phyloP scores from a whole-genome alignment of 1,284 basidiomycete genomes.

The Rhizoctonia solani region DNA sequence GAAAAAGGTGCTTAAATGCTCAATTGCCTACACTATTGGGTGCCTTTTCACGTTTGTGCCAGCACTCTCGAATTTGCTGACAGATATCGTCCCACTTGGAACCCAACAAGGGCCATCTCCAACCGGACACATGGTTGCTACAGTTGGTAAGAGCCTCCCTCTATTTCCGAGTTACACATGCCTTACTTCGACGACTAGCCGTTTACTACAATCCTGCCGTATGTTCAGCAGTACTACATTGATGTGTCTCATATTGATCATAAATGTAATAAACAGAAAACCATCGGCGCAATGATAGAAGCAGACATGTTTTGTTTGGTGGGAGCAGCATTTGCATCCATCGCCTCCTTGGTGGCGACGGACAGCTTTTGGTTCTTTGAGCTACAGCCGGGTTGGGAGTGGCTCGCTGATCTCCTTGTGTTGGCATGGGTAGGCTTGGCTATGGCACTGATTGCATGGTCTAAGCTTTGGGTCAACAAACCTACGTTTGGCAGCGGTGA shows the following conservation, averaged over 20 bases:
- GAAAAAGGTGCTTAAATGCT: constrained; percentile 86
- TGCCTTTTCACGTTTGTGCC: constrained; percentile 93
- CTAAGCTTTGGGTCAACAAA: constrained; percentile 88
- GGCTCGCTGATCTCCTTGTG: constrained; percentile 68
- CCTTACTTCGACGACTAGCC: constrained; percentile 40
- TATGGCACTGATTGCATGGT: constrained; percentile 82
- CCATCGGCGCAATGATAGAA: constrained; percentile 88
- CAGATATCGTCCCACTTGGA: constrained; percentile 62
- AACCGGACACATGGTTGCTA: constrained; percentile 88
- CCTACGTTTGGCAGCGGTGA: constrained; percentile 89
- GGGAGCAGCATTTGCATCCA: constrained; percentile 70
- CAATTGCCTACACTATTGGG: constrained; percentile 85
- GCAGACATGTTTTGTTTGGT: constrained; percentile 78
- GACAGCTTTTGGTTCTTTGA: constrained; percentile 74
- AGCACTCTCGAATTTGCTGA: constrained; percentile 63
- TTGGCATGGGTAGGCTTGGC: constrained; percentile 81
- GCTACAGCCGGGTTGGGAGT: constrained; percentile 64
- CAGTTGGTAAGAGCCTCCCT: constrained; percentile 59
- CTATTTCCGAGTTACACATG: background rate
- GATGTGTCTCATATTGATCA: background rate
- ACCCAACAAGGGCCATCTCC: constrained; percentile 60
- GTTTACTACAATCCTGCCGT: constrained; percentile 79
- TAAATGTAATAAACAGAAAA: constrained; percentile 54
- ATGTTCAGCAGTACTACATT: background rate
- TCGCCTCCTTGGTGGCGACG: constrained; percentile 78